These are phyloP conservation scores for Penicillium ochrochloron DNA, from an alignment of 495 filamentous ascomycete genomes.

Conservation along the genomic window DNA sequence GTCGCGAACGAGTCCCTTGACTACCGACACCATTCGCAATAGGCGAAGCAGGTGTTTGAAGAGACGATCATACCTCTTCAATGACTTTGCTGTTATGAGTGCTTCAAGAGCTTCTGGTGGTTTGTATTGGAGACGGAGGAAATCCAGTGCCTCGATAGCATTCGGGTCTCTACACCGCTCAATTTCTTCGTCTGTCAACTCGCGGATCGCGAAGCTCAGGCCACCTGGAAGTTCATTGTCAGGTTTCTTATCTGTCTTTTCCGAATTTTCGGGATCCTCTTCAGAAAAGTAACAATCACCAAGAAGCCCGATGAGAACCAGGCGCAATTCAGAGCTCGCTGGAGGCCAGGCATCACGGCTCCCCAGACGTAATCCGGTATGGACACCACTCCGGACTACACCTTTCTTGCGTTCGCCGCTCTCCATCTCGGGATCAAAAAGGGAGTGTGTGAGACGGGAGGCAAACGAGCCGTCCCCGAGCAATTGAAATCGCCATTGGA, in stretches of 20 bases:
- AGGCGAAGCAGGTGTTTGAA: constrained; percentile 80
- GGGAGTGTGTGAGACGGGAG: constrained; percentile 74
- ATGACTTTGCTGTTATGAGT: constrained; percentile 67
- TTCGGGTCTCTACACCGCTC: constrained; percentile 77
- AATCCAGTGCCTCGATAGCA: constrained; percentile 85
- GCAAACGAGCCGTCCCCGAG: constrained; percentile 84
- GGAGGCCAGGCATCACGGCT: constrained; percentile 86
- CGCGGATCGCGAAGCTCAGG: constrained; percentile 85
- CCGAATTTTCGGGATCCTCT: constrained; percentile 22
- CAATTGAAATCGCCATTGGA: constrained; percentile 82
- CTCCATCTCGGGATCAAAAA: constrained; percentile 85
- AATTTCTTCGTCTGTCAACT: constrained; percentile 74
- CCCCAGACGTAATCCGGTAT: constrained; percentile 80
- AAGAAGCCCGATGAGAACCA: constrained; percentile 86
- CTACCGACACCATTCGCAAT: constrained; percentile 78
- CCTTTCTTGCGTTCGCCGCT: constrained; percentile 75
- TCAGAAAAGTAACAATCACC: constrained; percentile 67
- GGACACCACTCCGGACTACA: constrained; percentile 66
- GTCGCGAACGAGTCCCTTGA: constrained; percentile 70
- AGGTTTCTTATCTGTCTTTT: constrained; percentile 31
- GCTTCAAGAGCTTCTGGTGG: constrained; percentile 72
- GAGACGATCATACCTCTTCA: constrained; percentile 81
- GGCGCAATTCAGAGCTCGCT: constrained; percentile 85
- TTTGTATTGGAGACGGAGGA: constrained; percentile 83
- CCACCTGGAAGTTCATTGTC: constrained; percentile 72